Conservation (phyloP, 1,284 basidiomycete species). For the Albatrellus sp. region DNA sequence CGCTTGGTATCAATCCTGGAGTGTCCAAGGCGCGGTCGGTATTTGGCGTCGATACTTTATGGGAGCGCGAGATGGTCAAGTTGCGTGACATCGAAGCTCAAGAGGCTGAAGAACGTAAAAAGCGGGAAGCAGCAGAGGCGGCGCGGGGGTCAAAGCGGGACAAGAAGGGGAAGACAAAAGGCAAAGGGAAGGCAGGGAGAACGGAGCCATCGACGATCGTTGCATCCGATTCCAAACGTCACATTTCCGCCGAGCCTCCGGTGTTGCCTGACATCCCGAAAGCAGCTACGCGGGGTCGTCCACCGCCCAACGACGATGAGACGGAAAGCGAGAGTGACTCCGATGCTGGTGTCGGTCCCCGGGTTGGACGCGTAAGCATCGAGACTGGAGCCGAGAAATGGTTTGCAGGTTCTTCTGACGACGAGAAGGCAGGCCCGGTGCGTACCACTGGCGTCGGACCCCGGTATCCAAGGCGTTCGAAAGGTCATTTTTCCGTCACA, state of each 20-base stretch:
- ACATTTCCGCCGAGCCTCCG: constrained; percentile 30
- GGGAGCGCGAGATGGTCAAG: constrained; percentile 70
- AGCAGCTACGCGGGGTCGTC: constrained; percentile 22
- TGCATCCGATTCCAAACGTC: constrained; percentile 4
- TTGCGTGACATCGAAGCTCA: constrained; percentile 56
- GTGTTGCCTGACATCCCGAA: constrained; percentile 42
- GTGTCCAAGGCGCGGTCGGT: constrained; percentile 47
- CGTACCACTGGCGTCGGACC: constrained; percentile 44
- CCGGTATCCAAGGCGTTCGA: constrained; percentile 27
- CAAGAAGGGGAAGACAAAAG: constrained; percentile 24
- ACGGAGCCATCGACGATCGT: constrained; percentile 14
- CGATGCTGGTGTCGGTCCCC: constrained; percentile 23
- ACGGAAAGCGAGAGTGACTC: constrained; percentile 39
- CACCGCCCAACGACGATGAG: constrained; percentile 35
- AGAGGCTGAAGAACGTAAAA: constrained; percentile 43
- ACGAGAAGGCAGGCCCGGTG: constrained; percentile 37
- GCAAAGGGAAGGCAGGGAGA: constrained; percentile 27
- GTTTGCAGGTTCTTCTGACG: constrained; percentile 52
- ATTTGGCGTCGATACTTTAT: constrained; percentile 73
- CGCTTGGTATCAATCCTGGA: constrained; percentile 9
- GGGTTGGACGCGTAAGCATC: constrained; percentile 11
- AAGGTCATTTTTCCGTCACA: constrained; percentile 9
- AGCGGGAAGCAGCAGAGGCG: constrained; percentile 32
- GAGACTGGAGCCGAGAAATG: constrained; percentile 30
- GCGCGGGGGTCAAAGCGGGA: constrained; percentile 27